Percentiles rank a stretch among this genome's conserved stretches.
phyloP scores from a whole-genome alignment of 2,329 filamentous ascomycete species.

The Pseudocercospora cruenta region DNA sequence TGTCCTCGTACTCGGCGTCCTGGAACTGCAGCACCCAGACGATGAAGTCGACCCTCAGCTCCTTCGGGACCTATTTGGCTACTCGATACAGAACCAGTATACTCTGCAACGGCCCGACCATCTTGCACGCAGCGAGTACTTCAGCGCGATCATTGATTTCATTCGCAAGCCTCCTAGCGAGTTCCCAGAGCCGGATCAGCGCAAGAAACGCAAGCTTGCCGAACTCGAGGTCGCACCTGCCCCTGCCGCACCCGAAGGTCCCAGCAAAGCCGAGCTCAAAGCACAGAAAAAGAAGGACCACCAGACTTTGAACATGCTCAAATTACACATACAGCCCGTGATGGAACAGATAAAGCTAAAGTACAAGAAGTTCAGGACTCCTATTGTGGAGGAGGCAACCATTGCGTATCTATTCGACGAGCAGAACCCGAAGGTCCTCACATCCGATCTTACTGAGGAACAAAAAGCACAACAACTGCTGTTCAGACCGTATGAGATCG shows the following conservation, averaged over 20 bases:
- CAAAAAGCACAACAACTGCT: conserved; percentile 58
- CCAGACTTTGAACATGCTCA: conserved; percentile 81
- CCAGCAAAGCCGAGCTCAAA: conserved; percentile 79
- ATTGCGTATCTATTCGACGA: conserved; percentile 86
- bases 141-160: conserved; percentile 72
- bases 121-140: conserved; percentile 73
- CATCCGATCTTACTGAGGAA: conserved; percentile 62
- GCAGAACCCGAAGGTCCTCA: conserved; percentile 69
- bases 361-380: conserved; percentile 84
- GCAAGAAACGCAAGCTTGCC: conserved; percentile 84
- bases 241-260: conserved; percentile 59
- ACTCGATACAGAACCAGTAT: conserved; percentile 76
- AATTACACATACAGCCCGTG: conserved; percentile 86
- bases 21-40: conserved; percentile 61
- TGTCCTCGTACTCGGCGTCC: conserved; percentile 82
- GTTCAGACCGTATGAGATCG: conserved; percentile 76
- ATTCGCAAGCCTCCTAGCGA: conserved; percentile 78
- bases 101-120: conserved; percentile 68
- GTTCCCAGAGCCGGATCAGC: conserved; percentile 82
- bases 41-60: conserved; percentile 62
- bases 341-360: conserved; percentile 95
- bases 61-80: conserved; percentile 80
- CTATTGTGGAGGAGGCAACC: conserved; percentile 72
- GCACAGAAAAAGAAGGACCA: conserved; percentile 80
- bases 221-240: conserved; percentile 70